phyloP scores from a whole-genome alignment of 352 stramenopile genomes.

The Phytophthora tentaculata region DNA sequence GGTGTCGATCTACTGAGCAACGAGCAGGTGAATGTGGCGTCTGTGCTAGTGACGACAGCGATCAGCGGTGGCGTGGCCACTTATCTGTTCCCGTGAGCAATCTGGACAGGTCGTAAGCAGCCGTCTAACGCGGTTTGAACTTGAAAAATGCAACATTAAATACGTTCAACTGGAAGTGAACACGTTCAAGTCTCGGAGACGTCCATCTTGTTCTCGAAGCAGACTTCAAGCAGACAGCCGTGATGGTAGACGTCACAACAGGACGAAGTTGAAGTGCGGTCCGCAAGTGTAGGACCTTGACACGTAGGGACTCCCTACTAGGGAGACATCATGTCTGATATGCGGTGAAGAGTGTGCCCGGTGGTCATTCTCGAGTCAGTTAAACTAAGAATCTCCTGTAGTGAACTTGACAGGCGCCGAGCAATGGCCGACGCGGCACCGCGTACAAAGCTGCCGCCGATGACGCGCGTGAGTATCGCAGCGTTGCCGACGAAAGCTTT shows the following conservation, averaged over 20 bases:
- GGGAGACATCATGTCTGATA: not conserved
- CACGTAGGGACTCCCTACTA: too few species aligned
- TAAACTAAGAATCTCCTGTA: slow-evolving; percentile 2
- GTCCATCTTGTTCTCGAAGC: slow-evolving; percentile 1
- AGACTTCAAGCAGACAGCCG: slow-evolving; percentile 7
- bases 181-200: not conserved
- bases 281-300: slow-evolving; percentile 11
- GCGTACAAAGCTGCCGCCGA: slow-evolving; percentile 28
- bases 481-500: slow-evolving; percentile 42
- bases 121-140: not conserved
- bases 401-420: not conserved
- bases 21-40: slow-evolving; percentile 79
- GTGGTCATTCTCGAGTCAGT: slow-evolving; percentile 4
- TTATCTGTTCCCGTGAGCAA: slow-evolving; percentile 41
- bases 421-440: slow-evolving; percentile 7
- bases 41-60: slow-evolving; percentile 62
- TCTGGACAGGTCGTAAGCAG: slow-evolving; percentile 2
- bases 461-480: slow-evolving; percentile 41
- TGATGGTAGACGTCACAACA: slow-evolving; percentile 5
- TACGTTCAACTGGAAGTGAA: slow-evolving; percentile 5
- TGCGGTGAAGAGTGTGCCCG: not conserved
- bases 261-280: slow-evolving; percentile 10
- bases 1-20: slow-evolving; percentile 68
- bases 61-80: slow-evolving; percentile 50
- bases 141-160: slow-evolving; percentile 5